These are phyloP conservation scores for Backusella psychrophila DNA, from an alignment of 192 early-diverging fungal species.

Conservation along the genomic window DNA sequence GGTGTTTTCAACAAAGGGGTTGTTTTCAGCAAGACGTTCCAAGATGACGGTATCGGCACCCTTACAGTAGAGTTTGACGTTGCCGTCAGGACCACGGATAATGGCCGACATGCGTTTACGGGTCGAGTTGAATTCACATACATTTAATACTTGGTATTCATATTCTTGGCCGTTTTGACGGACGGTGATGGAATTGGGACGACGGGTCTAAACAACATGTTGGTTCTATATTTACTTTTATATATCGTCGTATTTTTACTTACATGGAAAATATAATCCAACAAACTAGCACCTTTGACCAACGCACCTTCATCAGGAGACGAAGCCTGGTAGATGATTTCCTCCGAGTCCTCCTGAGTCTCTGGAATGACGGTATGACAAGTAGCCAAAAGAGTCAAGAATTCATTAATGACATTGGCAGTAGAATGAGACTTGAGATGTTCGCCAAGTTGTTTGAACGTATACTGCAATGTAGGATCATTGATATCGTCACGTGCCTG, in stretches of 20 bases:
- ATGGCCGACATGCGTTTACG: conserved; percentile 97
- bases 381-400: conserved; percentile 84
- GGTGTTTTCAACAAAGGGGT: conserved; percentile 74
- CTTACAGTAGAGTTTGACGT: conserved; percentile 91
- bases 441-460: conserved; percentile 60
- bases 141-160: conserved; percentile 92
- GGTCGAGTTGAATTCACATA: conserved; percentile 98
- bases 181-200: conserved; percentile 58
- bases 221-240: no score
- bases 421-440: conserved; percentile 61
- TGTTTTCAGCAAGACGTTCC: conserved; percentile 78
- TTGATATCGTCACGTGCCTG: conserved; percentile 70
- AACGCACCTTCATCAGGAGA: conserved; percentile 97
- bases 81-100: conserved; percentile 75
- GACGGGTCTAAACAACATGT: conserved; percentile 40
- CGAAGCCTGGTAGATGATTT: conserved; percentile 90
- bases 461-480: conserved; percentile 61
- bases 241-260: neutral
- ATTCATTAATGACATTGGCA: conserved; percentile 80
- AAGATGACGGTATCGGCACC: conserved; percentile 98
- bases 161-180: conserved; percentile 36
- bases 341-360: conserved; percentile 53
- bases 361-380: conserved; percentile 99
- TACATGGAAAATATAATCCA: conserved; percentile 65
- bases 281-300: conserved; percentile 69